Conservation (phyloP, 495 filamentous ascomycete species). For the Eremomyces bilateralis region DNA sequence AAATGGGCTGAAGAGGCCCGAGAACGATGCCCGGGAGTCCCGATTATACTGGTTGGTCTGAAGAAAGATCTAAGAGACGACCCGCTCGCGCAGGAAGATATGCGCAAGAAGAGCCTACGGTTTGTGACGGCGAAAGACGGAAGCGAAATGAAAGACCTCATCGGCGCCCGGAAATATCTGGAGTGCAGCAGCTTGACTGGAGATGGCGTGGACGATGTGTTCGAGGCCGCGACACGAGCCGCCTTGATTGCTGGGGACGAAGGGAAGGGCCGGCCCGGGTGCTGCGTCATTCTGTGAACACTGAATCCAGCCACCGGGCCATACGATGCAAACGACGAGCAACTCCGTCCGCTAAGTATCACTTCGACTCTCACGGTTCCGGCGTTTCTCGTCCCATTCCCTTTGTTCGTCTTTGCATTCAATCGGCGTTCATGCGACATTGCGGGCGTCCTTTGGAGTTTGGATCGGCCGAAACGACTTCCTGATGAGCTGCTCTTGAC, state of each 20-base stretch:
- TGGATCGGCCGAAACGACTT: too few relatives aligned
- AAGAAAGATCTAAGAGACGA: slow-evolving; percentile 98
- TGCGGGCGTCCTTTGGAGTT: too few relatives aligned
- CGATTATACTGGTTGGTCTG: slow-evolving; percentile 88
- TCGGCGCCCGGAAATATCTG: slow-evolving; percentile 87
- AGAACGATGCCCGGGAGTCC: slow-evolving; percentile 79
- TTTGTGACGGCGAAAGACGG: slow-evolving; percentile 71
- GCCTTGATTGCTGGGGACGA: slow-evolving; percentile 83
- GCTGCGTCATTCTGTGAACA: slow-evolving; percentile 78
- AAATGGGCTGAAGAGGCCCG: slow-evolving; percentile 99
- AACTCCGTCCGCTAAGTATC: too few relatives aligned
- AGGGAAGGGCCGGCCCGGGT: slow-evolving; percentile 46
- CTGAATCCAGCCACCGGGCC: too few relatives aligned
- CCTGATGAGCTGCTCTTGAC: too few relatives aligned
- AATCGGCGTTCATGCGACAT: too few relatives aligned
- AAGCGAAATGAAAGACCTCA: slow-evolving; percentile 54
- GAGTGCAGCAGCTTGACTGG: slow-evolving; percentile 95
- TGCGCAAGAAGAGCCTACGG: slow-evolving; percentile 77
- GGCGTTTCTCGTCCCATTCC: too few relatives aligned
- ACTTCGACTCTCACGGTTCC: too few relatives aligned
- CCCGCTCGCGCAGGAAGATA: slow-evolving; percentile 82
- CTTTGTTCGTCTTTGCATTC: too few relatives aligned
- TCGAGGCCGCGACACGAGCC: slow-evolving; percentile 92
- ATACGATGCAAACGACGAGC: too few relatives aligned
- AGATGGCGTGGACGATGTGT: slow-evolving; percentile 96